A percentile compares a stretch with the other conserved stretches of the same genome.
Conservation (phyloP, 306 rosid species). For the Cicer judaicum region DNA sequence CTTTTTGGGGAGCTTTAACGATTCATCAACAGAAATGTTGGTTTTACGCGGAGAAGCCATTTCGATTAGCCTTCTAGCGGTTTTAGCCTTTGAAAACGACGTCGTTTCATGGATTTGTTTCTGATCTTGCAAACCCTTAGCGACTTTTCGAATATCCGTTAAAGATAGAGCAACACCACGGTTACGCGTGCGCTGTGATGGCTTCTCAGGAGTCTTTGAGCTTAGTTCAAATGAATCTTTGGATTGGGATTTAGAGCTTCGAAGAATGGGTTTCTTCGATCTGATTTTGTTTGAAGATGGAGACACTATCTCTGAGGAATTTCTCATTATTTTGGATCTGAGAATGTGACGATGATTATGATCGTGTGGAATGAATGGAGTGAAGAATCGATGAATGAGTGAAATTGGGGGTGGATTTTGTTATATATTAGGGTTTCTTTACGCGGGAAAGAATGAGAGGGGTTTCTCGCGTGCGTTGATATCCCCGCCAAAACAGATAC, state of each 20-base stretch:
- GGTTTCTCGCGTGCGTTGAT: constrained; percentile 14
- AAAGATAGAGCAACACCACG: constrained; percentile 58
- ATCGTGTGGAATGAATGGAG: background rate
- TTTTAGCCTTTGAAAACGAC: constrained; percentile 28
- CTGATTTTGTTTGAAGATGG: constrained; percentile 41
- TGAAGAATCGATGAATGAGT: background rate
- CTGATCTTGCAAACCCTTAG: constrained; percentile 48
- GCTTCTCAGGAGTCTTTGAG: constrained; percentile 72
- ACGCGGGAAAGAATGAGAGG: constrained; percentile 53
- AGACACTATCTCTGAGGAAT: constrained; percentile 46
- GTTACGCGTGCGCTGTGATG: constrained; percentile 50
- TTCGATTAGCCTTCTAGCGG: constrained; percentile 53
- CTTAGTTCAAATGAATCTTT: constrained; percentile 34
- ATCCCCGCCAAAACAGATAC: constrained; percentile 68
- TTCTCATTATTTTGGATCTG: constrained; percentile 45
- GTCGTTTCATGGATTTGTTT: constrained; percentile 23
- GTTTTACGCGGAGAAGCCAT: constrained; percentile 37
- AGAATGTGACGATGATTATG: background rate
- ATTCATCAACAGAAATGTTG: background rate
- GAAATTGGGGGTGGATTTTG: background rate
- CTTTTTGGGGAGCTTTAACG: constrained; percentile 61
- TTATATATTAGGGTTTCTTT: constrained; percentile 26
- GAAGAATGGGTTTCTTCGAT: constrained; percentile 43
- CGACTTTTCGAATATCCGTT: constrained; percentile 52
- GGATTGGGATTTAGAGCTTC: constrained; percentile 43